Evolutionary conservation across 1,284 basidiomycete genomes (phyloP).

Genomic region (Ceraceosorus guamensis): DNA sequence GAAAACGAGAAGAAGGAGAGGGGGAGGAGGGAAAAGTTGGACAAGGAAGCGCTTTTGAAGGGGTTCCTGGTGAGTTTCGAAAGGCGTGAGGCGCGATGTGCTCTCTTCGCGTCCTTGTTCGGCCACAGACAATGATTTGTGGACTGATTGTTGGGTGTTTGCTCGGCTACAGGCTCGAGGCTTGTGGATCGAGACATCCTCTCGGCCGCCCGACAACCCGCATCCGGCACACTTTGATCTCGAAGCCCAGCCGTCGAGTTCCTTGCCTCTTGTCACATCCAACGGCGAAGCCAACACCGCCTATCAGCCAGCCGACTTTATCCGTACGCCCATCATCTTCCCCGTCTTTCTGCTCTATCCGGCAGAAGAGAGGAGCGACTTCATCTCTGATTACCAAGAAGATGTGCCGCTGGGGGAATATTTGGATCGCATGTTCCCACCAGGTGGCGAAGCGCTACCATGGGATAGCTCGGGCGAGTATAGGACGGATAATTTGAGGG

Average conservation of each 20-base stretch:
- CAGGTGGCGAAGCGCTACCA: conserved; percentile 55
- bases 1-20: conserved; percentile 54
- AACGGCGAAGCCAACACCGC: background rate
- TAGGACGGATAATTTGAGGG: conserved; percentile 59
- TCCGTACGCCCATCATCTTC: conserved; percentile 63
- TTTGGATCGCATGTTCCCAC: conserved; percentile 73
- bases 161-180: conserved; percentile 19
- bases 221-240: conserved; percentile 54
- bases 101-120: conserved; percentile 1
- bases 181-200: conserved; percentile 31
- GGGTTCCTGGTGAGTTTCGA: conserved; percentile 59
- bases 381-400: conserved; percentile 78
- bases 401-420: conserved; percentile 73
- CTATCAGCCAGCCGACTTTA: conserved; percentile 36
- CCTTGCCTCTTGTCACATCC: conserved; percentile 17
- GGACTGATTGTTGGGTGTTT: background rate
- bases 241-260: conserved; percentile 38
- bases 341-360: conserved; percentile 92
- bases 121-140: conserved; percentile 14
- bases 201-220: conserved; percentile 56
- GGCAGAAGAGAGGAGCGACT: conserved; percentile 75
- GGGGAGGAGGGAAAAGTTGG: conserved; percentile 54
- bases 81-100: background rate
- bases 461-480: conserved; percentile 79
- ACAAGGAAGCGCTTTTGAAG: conserved; percentile 52